Evolutionary conservation across 345 rosid species (phyloP).

Genomic region (Excoecaria agallocha): DNA sequence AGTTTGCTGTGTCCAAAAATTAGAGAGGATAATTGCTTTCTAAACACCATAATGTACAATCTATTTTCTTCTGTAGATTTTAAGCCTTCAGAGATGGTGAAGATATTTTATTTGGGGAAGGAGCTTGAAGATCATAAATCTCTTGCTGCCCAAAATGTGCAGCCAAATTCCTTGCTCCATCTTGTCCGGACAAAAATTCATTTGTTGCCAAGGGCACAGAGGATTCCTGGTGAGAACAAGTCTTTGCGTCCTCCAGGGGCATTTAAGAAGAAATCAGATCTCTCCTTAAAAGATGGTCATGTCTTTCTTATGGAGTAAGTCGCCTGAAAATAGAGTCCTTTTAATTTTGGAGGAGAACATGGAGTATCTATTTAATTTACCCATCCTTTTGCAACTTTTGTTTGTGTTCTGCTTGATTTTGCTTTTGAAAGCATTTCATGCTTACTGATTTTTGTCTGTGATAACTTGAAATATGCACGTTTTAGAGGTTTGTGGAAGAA

Average conservation of each 20-base stretch:
- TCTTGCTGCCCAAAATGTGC: slow-evolving; percentile 80
- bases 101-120: slow-evolving; percentile 73
- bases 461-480: neutral
- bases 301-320: slow-evolving; percentile 96
- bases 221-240: slow-evolving; percentile 87
- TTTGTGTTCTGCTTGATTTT: neutral
- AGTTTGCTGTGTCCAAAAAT: neutral
- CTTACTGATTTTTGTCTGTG: neutral
- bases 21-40: slow-evolving; percentile 15
- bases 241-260: slow-evolving; percentile 96
- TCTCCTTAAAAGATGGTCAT: slow-evolving; percentile 94
- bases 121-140: slow-evolving; percentile 84
- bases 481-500: neutral
- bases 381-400: neutral
- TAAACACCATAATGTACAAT: slow-evolving; percentile 4
- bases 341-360: neutral
- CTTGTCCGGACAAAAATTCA: slow-evolving; percentile 84
- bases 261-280: slow-evolving; percentile 98
- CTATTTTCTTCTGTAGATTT: slow-evolving; percentile 53
- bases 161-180: slow-evolving; percentile 85
- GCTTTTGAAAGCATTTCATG: neutral
- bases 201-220: slow-evolving; percentile 81
- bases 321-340: slow-evolving; percentile 7
- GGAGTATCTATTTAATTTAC: neutral
- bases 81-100: slow-evolving; percentile 79